A percentile compares a stretch with the other conserved stretches of the same genome.
Evolutionary conservation across 495 filamentous ascomycete species (phyloP).

Genomic region (Sphaerosporella brunnea): DNA sequence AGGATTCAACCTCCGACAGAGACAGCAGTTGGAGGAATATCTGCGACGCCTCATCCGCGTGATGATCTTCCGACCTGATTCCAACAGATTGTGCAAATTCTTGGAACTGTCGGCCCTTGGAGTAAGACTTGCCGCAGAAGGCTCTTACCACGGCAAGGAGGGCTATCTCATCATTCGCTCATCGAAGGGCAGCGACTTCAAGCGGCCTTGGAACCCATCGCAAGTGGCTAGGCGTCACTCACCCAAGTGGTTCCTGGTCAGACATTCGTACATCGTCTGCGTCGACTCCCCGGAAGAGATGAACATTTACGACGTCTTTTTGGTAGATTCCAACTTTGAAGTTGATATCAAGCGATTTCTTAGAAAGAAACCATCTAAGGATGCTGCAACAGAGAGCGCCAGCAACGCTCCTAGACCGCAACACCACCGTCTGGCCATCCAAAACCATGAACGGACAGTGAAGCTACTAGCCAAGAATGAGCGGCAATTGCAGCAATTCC

Average conservation of each 20-base stretch:
- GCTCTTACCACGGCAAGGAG: constrained; percentile 95
- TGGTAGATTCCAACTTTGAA: constrained; percentile 71
- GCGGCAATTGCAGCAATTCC: constrained; percentile 73
- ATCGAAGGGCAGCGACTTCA: constrained; percentile 76
- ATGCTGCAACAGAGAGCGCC: constrained; percentile 22
- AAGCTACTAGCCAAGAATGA: constrained; percentile 88
- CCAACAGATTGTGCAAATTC: constrained; percentile 90
- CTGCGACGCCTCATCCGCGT: constrained; percentile 86
- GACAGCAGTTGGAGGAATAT: constrained; percentile 76
- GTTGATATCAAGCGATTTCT: constrained; percentile 46
- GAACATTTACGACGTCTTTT: constrained; percentile 97
- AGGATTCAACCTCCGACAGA: constrained; percentile 47
- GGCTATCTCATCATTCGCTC: constrained; percentile 83
- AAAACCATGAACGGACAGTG: constrained; percentile 74
- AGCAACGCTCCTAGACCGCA: constrained; percentile 42
- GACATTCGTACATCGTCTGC: constrained; percentile 92
- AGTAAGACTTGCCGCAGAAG: constrained; percentile 86
- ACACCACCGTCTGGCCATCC: constrained; percentile 67
- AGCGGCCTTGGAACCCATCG: constrained; percentile 56
- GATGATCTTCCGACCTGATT: constrained; percentile 89
- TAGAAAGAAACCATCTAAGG: constrained; percentile 34
- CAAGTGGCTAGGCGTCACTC: constrained; percentile 62
- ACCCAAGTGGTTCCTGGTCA: constrained; percentile 95
- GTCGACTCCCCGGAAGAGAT: constrained; percentile 95
- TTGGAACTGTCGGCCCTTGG: constrained; percentile 87